Conservation (phyloP, 176 grass and related monocot species). For the Rhynchospora breviuscula region DNA sequence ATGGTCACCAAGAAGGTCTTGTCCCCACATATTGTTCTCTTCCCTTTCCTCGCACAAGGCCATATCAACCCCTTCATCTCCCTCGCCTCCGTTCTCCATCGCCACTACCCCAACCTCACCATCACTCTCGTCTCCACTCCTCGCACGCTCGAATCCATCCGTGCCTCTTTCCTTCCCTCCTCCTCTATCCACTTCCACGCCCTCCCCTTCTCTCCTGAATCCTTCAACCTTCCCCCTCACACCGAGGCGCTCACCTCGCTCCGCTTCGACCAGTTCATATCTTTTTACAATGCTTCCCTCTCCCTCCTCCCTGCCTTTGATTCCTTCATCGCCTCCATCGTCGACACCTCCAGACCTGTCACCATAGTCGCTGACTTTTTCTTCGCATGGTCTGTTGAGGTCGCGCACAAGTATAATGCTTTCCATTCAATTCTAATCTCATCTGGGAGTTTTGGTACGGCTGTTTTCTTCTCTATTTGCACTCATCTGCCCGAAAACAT, state of each 20-base stretch:
- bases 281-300: constrained; percentile 24
- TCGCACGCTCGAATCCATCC: not conserved
- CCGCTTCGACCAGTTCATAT: constrained; percentile 19
- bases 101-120: constrained; percentile 8
- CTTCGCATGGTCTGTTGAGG: constrained; percentile 32
- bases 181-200: constrained; percentile 21
- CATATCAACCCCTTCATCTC: constrained; percentile 35
- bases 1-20: not conserved
- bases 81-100: constrained; percentile 14
- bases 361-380: constrained; percentile 39
- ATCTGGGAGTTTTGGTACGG: constrained; percentile 19
- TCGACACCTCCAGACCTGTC: constrained; percentile 3
- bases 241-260: constrained; percentile 29
- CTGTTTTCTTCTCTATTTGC: constrained; percentile 20
- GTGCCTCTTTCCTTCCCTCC: not conserved
- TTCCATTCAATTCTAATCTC: constrained; percentile 27
- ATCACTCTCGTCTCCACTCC: constrained; percentile 36
- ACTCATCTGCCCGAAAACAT: constrained; percentile 22
- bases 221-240: constrained; percentile 35
- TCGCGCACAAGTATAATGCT: constrained; percentile 8
- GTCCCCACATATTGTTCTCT: constrained; percentile 25
- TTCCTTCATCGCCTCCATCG: constrained; percentile 4
- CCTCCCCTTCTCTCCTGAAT: constrained; percentile 33
- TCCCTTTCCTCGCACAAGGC: constrained; percentile 35
- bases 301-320: constrained; percentile 40